Conservation (phyloP, 2,329 filamentous ascomycete genomes). For the Penicillium sp. region DNA sequence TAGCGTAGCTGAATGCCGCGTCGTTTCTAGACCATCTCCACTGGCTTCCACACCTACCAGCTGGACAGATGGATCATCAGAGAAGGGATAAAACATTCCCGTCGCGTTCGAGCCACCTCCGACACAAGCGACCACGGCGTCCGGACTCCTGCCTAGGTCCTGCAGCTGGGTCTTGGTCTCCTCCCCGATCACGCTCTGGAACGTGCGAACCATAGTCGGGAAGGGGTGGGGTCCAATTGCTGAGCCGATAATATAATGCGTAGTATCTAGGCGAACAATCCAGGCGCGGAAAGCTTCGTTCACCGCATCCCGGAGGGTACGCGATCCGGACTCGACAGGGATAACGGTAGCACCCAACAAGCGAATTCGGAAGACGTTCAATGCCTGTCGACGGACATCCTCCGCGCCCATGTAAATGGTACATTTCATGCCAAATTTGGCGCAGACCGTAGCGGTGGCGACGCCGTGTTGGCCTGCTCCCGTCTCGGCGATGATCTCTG, state of each 20-base stretch:
- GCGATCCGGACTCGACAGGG: slow-evolving; percentile 59
- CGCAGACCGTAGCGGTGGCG: slow-evolving; percentile 90
- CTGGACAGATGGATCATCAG: slow-evolving; percentile 73
- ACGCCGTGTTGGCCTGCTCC: slow-evolving; percentile 95
- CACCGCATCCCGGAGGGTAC: slow-evolving; percentile 76
- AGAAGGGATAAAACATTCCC: slow-evolving; percentile 96
- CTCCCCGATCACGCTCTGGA: slow-evolving; percentile 75
- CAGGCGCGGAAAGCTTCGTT: slow-evolving; percentile 89
- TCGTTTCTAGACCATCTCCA: slow-evolving; percentile 79
- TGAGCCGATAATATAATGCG: slow-evolving; percentile 94
- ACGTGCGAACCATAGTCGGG: slow-evolving; percentile 87
- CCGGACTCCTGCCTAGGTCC: slow-evolving; percentile 64
- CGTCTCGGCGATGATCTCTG: slow-evolving; percentile 92
- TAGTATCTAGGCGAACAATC: slow-evolving; percentile 83
- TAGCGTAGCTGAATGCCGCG: slow-evolving; percentile 78
- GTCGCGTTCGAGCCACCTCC: slow-evolving; percentile 89
- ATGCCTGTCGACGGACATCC: slow-evolving; percentile 84
- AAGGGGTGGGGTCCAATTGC: slow-evolving; percentile 95
- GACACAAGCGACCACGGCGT: slow-evolving; percentile 94
- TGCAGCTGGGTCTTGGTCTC: slow-evolving; percentile 88
- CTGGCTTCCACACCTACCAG: slow-evolving; percentile 89
- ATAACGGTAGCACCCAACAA: slow-evolving; percentile 86
- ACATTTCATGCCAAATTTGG: slow-evolving; percentile 95
- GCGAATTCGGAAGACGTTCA: slow-evolving; percentile 96
- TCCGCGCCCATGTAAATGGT: slow-evolving; percentile 97